Evolutionary conservation across 805 yeast species (phyloP), one percentile per base, ranked within the genome.

Genomic region (Saturnispora saitoi): DNA sequence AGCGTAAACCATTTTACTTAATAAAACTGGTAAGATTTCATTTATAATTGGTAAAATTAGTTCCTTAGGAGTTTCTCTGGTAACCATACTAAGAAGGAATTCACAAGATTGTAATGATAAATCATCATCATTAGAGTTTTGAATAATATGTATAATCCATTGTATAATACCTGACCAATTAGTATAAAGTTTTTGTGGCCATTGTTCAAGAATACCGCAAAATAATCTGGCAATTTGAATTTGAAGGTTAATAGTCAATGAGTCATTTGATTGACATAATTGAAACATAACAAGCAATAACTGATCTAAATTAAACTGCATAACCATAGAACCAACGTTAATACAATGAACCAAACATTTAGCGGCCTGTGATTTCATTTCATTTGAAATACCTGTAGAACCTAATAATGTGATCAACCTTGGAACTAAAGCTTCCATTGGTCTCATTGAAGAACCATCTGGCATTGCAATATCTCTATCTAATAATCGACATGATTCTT

Each of bases 41-140:
- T 71, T 69, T 40, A 93, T 69, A 54, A 77, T 78, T 1, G 84
- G 81, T 49, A 67, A 66, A 49, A 88, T 71, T 4, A 78, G 61
- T 20, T 74, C 73, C n/a, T 66, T 70, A 8, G 86, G 81, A 3
- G 80, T 68, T 29, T 72, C 73, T 32, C 79, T 72, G 2, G 88
- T 82, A 0, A 90, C 78, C 48, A 91, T 71, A 1, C 86, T 80
- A 40, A 91, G 74, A 51, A 93, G 68, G 57, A 93, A 89, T 67
- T 93, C 98, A 63, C 96, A 88, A 3, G 95, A 97, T 62, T 90
- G 96, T 48, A 90, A 70, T 0, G 95, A 83, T 30, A 88, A 95
- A 48, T 75, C 81, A 9, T 46, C 48, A 34, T 40, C 43, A 19
- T 26, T 17, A 28, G 30, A 32, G 12, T 4, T 20, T 55, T 85